These are phyloP conservation scores for Penicillium sp. DNA, from an alignment of 2,329 filamentous ascomycete species.

Conservation along the genomic window DNA sequence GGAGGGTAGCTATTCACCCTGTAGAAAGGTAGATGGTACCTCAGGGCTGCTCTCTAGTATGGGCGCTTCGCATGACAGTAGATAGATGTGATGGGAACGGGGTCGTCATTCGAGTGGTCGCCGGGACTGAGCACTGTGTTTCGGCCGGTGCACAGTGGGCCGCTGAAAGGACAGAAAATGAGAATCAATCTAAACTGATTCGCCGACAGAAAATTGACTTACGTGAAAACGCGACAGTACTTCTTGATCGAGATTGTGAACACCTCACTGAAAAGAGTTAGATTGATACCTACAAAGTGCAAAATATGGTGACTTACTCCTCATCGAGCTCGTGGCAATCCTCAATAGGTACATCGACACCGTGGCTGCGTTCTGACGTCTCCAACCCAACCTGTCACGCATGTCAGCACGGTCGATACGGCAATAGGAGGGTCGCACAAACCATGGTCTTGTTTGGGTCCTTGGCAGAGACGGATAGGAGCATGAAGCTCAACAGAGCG, in stretches of 20 bases:
- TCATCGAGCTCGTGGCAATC: conserved; percentile 22
- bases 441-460: conserved; percentile 14
- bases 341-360: conserved; percentile 18
- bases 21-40: neutral
- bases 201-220: neutral
- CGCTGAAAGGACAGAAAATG: conserved; percentile 6
- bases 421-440: neutral
- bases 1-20: neutral
- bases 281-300: neutral
- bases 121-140: conserved; percentile 22
- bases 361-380: conserved; percentile 17
- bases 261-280: conserved; percentile 14
- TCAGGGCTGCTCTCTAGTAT: neutral
- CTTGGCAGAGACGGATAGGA: conserved; percentile 19
- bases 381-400: conserved; percentile 20
- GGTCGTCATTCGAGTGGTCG: conserved; percentile 20
- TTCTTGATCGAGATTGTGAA: conserved; percentile 21
- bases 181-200: neutral
- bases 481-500: conserved; percentile 20
- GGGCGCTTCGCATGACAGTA: conserved; percentile 20
- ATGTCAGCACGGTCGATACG: neutral
- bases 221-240: conserved; percentile 25
- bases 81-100: conserved; percentile 22
- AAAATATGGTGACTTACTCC: conserved; percentile 15
- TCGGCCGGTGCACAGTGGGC: conserved; percentile 20